Evolutionary conservation across 768 basidiomycete species (phyloP), one percentile per base, ranked within the genome.

Genomic region (Boletus subcaerulescens): DNA sequence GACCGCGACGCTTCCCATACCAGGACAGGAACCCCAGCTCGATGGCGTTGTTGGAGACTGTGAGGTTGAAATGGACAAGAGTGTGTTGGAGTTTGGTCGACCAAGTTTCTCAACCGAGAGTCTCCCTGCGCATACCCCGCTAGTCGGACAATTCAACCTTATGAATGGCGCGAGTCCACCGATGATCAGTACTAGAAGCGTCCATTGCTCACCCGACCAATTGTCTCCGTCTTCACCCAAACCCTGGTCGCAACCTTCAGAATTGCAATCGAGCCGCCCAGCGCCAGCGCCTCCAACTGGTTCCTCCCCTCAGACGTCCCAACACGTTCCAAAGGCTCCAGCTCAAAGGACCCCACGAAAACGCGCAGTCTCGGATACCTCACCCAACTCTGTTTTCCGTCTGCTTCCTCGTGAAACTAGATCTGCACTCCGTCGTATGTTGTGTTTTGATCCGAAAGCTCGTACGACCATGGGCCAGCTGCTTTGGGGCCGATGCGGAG

Each of bases 381-480:
- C 71, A 3, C 70, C 69, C 26, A 96, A 98, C 69, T 94, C 93
- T 9, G 97, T 99, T 65, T 98, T 99, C 79, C 85, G 96, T 18
- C 79, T 98, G 11, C 80, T 99, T 22, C 97, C 97, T 2, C 87
- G 97, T 50, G 96, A 99, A 74, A 85, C 93, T 14, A 83, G 97
- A 39, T 80, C 87, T 8, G 92, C 90, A 14, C 80, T 99, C 56
- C 89, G 93, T 55, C 83, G 94, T 50, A 99, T 99, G 97, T 77
- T 99, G 62, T 87, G 84, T 62, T 83, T 98, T 45, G 96, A 98
- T 66, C 91, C 96, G 4, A 76, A 80, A 17, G 83, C 87, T 45
- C 86, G 97, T 39, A 96, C 93, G 69, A 98, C 97, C 29, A 81
- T 99, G 53, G 89, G 92, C 12, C 93, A 98, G 68, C 73, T 99